These are phyloP conservation scores for Stereocaulon alpinum DNA, from an alignment of 495 filamentous ascomycete genomes.

Conservation along the genomic window DNA sequence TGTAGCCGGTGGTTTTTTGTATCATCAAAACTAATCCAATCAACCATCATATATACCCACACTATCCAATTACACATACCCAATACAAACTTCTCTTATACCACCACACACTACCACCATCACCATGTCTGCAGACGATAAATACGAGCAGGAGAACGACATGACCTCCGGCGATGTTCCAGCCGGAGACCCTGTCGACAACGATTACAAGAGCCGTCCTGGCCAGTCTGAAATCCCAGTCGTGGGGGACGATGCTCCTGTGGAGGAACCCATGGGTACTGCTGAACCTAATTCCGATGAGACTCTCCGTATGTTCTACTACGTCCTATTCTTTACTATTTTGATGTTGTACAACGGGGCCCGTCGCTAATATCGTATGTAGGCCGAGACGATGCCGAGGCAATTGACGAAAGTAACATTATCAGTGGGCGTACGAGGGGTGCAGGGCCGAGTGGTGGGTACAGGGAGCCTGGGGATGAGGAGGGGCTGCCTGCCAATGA, in stretches of 20 bases:
- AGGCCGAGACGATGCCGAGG: constrained; percentile 44
- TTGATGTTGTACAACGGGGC: not conserved
- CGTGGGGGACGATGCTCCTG: constrained; percentile 36
- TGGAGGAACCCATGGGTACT: constrained; percentile 40
- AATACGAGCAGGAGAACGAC: constrained; percentile 24
- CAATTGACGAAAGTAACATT: constrained; percentile 43
- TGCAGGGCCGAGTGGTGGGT: constrained; percentile 37
- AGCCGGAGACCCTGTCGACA: constrained; percentile 24
- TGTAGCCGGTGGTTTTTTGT: no score
- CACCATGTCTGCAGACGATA: constrained; percentile 23
- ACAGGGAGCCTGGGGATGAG: constrained; percentile 44
- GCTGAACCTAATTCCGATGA: constrained; percentile 39
- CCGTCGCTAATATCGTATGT: not conserved
- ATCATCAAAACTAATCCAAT: not conserved
- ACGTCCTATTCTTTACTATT: no score
- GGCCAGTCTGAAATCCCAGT: constrained; percentile 40
- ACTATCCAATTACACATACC: not conserved
- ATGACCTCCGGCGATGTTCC: constrained; percentile 16
- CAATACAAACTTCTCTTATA: no score
- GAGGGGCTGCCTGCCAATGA: constrained; percentile 27
- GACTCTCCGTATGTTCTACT: constrained; percentile 34
- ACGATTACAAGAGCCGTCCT: constrained; percentile 33
- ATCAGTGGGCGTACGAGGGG: constrained; percentile 36
- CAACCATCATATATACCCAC: not conserved
- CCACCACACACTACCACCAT: no score